Base-by-base conservation (phyloP, 225 moss, liverwort and hornwort species). In the Marchantia polymorpha region DNA sequence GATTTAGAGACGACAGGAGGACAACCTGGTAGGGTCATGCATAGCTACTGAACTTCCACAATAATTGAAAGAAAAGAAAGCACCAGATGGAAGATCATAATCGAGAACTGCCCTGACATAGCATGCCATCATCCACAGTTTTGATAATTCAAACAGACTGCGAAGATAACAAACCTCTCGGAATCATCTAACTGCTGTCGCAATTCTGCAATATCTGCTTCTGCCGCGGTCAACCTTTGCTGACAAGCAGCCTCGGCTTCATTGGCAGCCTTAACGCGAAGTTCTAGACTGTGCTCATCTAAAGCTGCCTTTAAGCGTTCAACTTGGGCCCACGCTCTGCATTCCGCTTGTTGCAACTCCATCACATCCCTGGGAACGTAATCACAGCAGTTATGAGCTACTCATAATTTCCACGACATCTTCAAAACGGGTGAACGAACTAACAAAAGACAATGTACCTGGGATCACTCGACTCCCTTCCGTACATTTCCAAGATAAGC, bases 161-260 rank as follows among this genome's bases (percentile, higher is more conserved):
- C 39, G 9, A n/a, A 71, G 71, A 46, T 71, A 49, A 16, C 25
- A 53, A 83, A 96, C 96, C 96, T 94, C 79, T 88, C 81, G 60
- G 94, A 91, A 78, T 85, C 91, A 76, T 94, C 94, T 73, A 93
- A 74, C 80, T 85, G 89, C 83, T 91, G 91, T 65, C 90, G 89
- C 82, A 96, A 73, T 58, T 92, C 92, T 25, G 91, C 90, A 83
- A 92, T 96, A 81, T 94, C 92, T 82, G 94, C 92, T 85, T 96
- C 96, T 64, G 93, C 96, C 51, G 94, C 88, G 70, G 91, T 90
- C 71, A 96, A 91, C 85, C 91, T 92, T 79, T 96, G 94, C 83
- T 96, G 96, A 75, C 94, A 96, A 31, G 90, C 94, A 78, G 94
- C 96, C 76, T 96, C 94, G 30, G 96, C 93, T 86, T 96, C 96